Percentiles rank a stretch among this genome's conserved stretches.
Evolutionary conservation across 805 yeast genomes (phyloP).

Genomic region (Hemisphaericaspora nanyangensis): DNA sequence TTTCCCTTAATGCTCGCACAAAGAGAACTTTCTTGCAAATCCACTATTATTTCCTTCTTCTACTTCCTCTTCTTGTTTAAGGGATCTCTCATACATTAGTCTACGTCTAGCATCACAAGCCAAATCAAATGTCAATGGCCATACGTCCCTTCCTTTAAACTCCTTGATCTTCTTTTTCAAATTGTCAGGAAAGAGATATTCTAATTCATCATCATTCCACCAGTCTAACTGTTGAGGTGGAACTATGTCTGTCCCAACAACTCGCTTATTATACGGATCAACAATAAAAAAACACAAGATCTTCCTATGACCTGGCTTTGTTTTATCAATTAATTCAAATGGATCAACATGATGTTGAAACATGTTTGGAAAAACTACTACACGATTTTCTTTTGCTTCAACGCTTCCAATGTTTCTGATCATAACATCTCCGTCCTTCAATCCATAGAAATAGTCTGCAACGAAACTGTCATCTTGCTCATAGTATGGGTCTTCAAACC

Average conservation of each 20-base stretch:
- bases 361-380: constrained; percentile 36
- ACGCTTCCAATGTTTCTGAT: constrained; percentile 21
- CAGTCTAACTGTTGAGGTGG: constrained; percentile 38
- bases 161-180: constrained; percentile 2
- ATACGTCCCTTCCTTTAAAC: constrained; percentile 4
- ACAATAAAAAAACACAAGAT: constrained; percentile 38
- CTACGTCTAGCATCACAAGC: constrained; percentile 24
- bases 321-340: constrained; percentile 31
- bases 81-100: constrained; percentile 31
- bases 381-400: constrained; percentile 20
- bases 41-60: constrained; percentile 11
- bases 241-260: constrained; percentile 25
- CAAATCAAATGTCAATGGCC: constrained; percentile 19
- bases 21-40: constrained; percentile 19
- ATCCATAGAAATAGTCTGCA: constrained; percentile 23
- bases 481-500: constrained; percentile 29
- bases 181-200: constrained; percentile 8
- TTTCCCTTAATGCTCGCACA: constrained; percentile 30
- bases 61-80: constrained; percentile 4
- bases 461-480: constrained; percentile 29
- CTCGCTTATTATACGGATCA: constrained; percentile 31
- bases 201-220: constrained; percentile 18
- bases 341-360: constrained; percentile 39
- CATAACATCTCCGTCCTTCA: constrained; percentile 26
- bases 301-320: constrained; percentile 35